A percentile compares a stretch with the other conserved stretches of the same genome.
Conservation (phyloP, 768 basidiomycete genomes). For the Kwoniella sp. region DNA sequence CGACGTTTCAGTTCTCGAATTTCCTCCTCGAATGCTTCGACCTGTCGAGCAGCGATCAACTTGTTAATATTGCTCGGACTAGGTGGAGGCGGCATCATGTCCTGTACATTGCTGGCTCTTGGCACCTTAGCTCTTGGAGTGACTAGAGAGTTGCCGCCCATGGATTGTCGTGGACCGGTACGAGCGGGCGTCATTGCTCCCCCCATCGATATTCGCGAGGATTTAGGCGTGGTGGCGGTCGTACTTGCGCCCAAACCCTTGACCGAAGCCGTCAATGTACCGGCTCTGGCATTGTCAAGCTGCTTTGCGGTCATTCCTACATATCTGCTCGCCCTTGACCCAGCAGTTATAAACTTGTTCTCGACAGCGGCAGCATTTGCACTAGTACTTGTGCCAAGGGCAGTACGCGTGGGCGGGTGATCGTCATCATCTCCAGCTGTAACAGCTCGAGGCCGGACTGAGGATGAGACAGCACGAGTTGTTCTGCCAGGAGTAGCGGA, state of each 20-base stretch:
- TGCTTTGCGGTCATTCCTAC: constrained; percentile 81
- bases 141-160: constrained; percentile 24
- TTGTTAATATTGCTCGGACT: constrained; percentile 56
- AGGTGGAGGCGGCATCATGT: constrained; percentile 53
- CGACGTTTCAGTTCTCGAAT: constrained; percentile 63
- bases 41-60: constrained; percentile 26
- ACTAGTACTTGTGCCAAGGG: constrained; percentile 41
- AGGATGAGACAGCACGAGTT: constrained; percentile 9
- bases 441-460: constrained; percentile 4
- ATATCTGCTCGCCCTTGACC: constrained; percentile 82
- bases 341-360: constrained; percentile 69
- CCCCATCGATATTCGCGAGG: constrained; percentile 46
- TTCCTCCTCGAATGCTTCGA: constrained; percentile 68
- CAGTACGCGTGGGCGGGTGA: constrained; percentile 25
- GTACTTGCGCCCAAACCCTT: constrained; percentile 29
- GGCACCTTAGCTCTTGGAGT: constrained; percentile 31
- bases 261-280: constrained; percentile 34
- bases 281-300: constrained; percentile 59
- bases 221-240: constrained; percentile 41
- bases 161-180: constrained; percentile 25
- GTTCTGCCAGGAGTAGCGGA: constrained; percentile 16
- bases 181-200: constrained; percentile 31
- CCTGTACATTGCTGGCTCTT: constrained; percentile 29
- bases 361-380: constrained; percentile 39
- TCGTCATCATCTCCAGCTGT: constrained; percentile 18